Conservation (phyloP, 2,329 filamentous ascomycete genomes). For the Myriangium duriaei region DNA sequence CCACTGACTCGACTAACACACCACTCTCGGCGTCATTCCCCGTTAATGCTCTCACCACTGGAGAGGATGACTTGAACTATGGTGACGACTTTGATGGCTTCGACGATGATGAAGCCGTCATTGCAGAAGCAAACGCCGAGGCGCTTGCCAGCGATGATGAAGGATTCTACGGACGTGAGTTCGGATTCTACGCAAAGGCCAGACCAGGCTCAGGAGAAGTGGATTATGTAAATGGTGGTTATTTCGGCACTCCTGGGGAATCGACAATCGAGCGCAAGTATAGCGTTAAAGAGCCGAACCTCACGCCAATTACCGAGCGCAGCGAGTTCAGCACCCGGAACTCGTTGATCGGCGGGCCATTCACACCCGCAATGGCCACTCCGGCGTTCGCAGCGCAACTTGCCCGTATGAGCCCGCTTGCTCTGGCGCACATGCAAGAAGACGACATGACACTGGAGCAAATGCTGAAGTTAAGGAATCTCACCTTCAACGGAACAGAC, state of each 20-base stretch:
- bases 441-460: constrained; percentile 12
- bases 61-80: constrained; percentile 40
- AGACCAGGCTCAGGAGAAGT: constrained; percentile 35
- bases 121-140: constrained; percentile 89
- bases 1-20: constrained; percentile 21
- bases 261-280: constrained; percentile 53
- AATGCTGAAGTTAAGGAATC: constrained; percentile 7
- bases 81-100: constrained; percentile 47
- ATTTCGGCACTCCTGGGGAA: constrained; percentile 66
- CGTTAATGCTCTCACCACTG: constrained; percentile 40
- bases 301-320: constrained; percentile 91
- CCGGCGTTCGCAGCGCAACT: constrained; percentile 8
- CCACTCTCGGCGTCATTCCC: constrained; percentile 14
- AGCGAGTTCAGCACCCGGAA: constrained; percentile 95
- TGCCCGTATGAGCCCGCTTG: constrained; percentile 10
- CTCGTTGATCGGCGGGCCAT: constrained; percentile 49
- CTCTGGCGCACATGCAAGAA: constrained; percentile 10
- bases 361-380: constrained; percentile 3
- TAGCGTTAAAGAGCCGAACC: constrained; percentile 73
- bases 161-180: constrained; percentile 91
- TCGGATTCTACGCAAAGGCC: constrained; percentile 72
- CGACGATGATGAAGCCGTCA: constrained; percentile 65
- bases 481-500: constrained; percentile 7
- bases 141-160: constrained; percentile 85
- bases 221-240: constrained; percentile 69